These are phyloP conservation scores for Picea sitchensis DNA, from an alignment of 75 land plant genomes.

Conservation along the genomic window DNA sequence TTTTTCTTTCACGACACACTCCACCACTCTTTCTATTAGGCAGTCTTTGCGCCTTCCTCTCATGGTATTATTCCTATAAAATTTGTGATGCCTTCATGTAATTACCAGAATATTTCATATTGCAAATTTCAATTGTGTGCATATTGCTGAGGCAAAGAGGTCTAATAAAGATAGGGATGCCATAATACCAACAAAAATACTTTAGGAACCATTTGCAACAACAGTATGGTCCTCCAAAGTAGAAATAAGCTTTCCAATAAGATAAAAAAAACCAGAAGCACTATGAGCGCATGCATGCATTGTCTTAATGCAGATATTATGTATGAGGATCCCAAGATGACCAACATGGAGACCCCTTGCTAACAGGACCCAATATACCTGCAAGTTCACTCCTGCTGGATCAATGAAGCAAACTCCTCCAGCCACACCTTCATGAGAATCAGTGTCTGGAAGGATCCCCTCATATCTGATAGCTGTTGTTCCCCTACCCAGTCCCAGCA, in stretches of 20 bases:
- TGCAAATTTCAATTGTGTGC: background rate
- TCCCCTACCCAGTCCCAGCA: constrained; percentile 48
- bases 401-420: constrained; percentile 80
- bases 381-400: constrained; percentile 76
- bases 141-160: background rate
- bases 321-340: background rate
- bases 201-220: background rate
- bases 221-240: background rate
- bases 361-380: constrained; percentile 34
- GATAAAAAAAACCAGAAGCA: background rate
- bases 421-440: constrained; percentile 55
- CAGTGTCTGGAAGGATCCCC: constrained; percentile 40
- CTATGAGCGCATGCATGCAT: background rate
- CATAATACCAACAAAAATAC: background rate
- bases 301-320: background rate
- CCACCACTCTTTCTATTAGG: no score
- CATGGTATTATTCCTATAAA: background rate
- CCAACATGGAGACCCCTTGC: background rate
- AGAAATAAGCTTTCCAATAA: background rate
- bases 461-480: constrained; percentile 28
- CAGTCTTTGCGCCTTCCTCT: no score
- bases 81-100: background rate
- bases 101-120: background rate
- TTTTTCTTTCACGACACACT: no score
- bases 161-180: background rate